Evolutionary conservation across 1,284 basidiomycete genomes (phyloP), one percentile per base, ranked within the genome.

Genomic region (Fereydounia khargensis): DNA sequence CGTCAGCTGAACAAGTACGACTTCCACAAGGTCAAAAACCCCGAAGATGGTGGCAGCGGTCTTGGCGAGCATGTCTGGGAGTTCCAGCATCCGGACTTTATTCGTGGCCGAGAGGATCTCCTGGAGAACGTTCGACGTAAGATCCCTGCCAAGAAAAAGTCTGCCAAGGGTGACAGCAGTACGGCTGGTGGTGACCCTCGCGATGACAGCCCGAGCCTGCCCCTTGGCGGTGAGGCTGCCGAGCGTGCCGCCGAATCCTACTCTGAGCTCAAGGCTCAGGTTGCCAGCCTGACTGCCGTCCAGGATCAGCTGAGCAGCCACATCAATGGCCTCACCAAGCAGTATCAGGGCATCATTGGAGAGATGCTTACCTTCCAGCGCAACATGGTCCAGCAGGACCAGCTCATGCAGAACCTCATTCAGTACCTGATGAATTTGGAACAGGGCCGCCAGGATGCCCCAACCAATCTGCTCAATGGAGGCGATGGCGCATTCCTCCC

Each of bases 1-100:
- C 44, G 69, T 6, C 92, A 97, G 77, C 81, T 97, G 31, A 97
- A 97, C 83, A 97, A 96, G 79, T 97, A 97, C 74, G 92, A 95
- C 71, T 97, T 96, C 71, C 91, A 94, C 81, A 97, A 96, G 80
- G 88, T 86, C 49, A 78, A 78, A 65, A 72, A 73, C 32, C 89
- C 89, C 73, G 90, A 88, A 65, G 85, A 85, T 3, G 86, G 89
- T 56, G 87, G 87, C 56, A 80, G 82, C 60, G 87, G 83, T 65
- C 88, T 87, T 31, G 88, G 89, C 72, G 86, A 89, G 70, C 67
- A 70, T 22, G 32, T 50, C 3, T 98, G 94, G 92, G 94, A 91
- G 22, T 98, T 98, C 76, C 85, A 87, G 41, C 92, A 97, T 77
- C 90, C 91, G 5, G 87, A 91, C 72, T 97, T 98, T 77, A 35